Conservation (phyloP, 73 alveolate species). For the Uronychia setigera region DNA sequence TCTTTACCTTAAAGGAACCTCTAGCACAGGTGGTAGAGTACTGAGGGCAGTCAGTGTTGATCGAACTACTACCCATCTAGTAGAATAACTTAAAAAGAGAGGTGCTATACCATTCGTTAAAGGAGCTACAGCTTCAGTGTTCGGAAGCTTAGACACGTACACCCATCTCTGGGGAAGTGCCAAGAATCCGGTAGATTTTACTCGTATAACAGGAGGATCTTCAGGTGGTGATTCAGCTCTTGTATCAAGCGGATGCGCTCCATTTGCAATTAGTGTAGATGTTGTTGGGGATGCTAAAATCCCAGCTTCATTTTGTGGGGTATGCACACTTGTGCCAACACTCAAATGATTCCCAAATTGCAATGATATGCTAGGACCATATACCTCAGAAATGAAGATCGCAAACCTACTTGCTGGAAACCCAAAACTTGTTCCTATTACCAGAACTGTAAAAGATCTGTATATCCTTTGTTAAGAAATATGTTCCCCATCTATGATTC, state of each 20-base stretch:
- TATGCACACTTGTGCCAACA: constrained; percentile 67
- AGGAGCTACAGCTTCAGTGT: constrained; percentile 67
- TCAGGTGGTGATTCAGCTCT: constrained; percentile 91
- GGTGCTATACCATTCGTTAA: constrained; percentile 83
- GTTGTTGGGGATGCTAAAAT: constrained; percentile 68
- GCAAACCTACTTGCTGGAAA: neutral
- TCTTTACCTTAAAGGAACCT: constrained; percentile 38
- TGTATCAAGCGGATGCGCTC: constrained; percentile 69
- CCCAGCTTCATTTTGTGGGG: constrained; percentile 71
- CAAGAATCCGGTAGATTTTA: constrained; percentile 71
- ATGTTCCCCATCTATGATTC: neutral
- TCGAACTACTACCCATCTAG: constrained; percentile 9
- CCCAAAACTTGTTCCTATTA: neutral
- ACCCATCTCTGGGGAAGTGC: constrained; percentile 78
- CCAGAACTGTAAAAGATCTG: neutral
- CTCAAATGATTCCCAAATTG: constrained; percentile 41
- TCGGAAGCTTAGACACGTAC: constrained; percentile 47
- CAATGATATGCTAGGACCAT: neutral
- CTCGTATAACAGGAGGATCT: constrained; percentile 84
- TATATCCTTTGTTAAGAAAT: neutral
- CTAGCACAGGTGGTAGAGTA: constrained; percentile 44
- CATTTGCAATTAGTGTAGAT: constrained; percentile 74
- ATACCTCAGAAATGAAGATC: neutral
- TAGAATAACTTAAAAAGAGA: constrained; percentile 44
- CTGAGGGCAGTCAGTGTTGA: constrained; percentile 33